Percentiles rank a stretch among this genome's conserved stretches.
Conservation (phyloP, 495 filamentous ascomycete genomes). For the Xylaria grammica region DNA sequence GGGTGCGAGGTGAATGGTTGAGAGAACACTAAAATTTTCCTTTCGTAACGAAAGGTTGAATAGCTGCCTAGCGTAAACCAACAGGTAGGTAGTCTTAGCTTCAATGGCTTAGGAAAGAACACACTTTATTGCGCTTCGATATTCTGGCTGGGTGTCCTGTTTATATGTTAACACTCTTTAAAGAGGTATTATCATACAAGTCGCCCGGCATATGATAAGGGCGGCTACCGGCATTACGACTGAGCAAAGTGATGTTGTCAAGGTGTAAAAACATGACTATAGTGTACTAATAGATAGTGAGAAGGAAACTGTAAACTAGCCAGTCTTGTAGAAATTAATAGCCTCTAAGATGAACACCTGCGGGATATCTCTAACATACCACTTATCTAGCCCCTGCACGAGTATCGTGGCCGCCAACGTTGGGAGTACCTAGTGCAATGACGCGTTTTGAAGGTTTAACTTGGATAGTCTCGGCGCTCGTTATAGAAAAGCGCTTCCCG, state of each 20-base stretch:
- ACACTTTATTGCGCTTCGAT: too few species aligned
- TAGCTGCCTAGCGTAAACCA: too few species aligned
- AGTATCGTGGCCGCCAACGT: not conserved
- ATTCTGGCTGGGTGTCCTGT: too few species aligned
- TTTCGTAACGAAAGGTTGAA: too few species aligned
- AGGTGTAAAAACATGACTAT: too few species aligned
- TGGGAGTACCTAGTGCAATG: not conserved
- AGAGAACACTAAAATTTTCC: not conserved
- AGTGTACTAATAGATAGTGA: not conserved
- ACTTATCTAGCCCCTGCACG: not conserved
- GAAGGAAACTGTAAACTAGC: not conserved
- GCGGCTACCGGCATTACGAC: too few species aligned
- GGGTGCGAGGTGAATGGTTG: not conserved
- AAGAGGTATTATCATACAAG: too few species aligned
- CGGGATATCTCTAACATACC: not conserved
- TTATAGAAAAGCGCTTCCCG: not conserved
- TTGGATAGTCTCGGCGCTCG: not conserved
- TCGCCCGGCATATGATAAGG: too few species aligned
- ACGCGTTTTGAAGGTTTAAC: not conserved
- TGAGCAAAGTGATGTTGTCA: too few species aligned
- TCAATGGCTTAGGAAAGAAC: too few species aligned
- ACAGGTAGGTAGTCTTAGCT: too few species aligned
- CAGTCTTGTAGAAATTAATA: not conserved
- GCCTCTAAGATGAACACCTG: not conserved
- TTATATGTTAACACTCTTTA: too few species aligned